Evolutionary conservation across 2,329 filamentous ascomycete genomes (phyloP).

Genomic region (Xylariaceae sp.): DNA sequence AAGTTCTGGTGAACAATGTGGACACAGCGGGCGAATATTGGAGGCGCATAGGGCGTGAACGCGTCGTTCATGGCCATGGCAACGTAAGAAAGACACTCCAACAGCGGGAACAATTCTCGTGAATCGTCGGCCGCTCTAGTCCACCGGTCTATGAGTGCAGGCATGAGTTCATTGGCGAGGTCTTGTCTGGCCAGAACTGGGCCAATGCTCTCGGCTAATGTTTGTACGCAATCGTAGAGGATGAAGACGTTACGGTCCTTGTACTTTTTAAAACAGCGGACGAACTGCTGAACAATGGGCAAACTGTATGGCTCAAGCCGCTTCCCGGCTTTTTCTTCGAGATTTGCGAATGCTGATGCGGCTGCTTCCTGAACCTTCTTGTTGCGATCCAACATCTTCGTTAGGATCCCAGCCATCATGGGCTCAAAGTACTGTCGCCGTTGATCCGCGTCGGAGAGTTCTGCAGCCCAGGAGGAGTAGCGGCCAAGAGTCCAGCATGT

Average conservation of each 20-base stretch:
- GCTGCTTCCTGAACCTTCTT: constrained; percentile 97
- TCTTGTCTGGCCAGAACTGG: constrained; percentile 72
- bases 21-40: constrained; percentile 83
- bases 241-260: constrained; percentile 99
- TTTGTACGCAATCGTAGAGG: constrained; percentile 97
- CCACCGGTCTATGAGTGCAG: constrained; percentile 83
- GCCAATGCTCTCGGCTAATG: constrained; percentile 85
- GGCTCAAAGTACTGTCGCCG: constrained; percentile 81
- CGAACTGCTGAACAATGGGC: constrained; percentile 87
- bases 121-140: constrained; percentile 82
- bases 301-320: constrained; percentile 78
- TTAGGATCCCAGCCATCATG: constrained; percentile 93
- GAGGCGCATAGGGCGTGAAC: constrained; percentile 78
- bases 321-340: constrained; percentile 87
- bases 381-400: constrained; percentile 93
- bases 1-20: constrained; percentile 89
- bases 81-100: constrained; percentile 96
- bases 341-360: constrained; percentile 89
- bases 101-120: constrained; percentile 83
- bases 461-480: constrained; percentile 88
- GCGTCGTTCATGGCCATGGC: constrained; percentile 75
- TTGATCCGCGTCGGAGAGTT: constrained; percentile 59
- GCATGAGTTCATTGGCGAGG: constrained; percentile 84
- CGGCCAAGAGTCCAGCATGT: constrained; percentile 96
- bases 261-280: constrained; percentile 87